These are phyloP conservation scores for Candida vaughaniae DNA, from an alignment of 805 yeast species.

Conservation along the genomic window DNA sequence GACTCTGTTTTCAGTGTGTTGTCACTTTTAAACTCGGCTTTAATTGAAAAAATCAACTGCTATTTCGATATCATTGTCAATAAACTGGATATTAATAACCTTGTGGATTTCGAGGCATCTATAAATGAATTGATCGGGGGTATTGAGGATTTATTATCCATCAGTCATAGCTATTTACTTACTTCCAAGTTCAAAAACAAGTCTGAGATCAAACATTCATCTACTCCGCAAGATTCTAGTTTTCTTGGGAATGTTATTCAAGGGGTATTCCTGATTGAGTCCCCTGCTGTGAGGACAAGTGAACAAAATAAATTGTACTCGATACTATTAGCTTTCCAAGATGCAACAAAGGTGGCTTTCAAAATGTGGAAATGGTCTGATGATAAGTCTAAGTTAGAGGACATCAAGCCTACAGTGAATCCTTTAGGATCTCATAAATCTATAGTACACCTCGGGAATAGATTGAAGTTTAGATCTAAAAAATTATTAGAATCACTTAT, in stretches of 20 bases:
- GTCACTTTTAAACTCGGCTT: constrained; percentile 51
- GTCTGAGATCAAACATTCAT: constrained; percentile 12
- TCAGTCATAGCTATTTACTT: constrained; percentile 54
- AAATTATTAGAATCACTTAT: constrained; percentile 63
- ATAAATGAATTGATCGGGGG: constrained; percentile 51
- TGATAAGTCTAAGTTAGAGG: constrained; percentile 14
- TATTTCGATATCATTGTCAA: constrained; percentile 29
- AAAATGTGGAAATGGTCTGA: constrained; percentile 75
- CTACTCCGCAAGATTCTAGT: constrained; percentile 27
- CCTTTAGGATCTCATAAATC: constrained; percentile 19
- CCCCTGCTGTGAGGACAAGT: constrained; percentile 51
- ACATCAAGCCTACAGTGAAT: constrained; percentile 12
- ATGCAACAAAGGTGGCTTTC: constrained; percentile 53
- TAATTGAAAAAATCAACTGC: constrained; percentile 38
- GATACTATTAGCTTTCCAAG: constrained; percentile 62
- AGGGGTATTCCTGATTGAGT: constrained; percentile 75
- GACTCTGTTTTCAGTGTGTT: constrained; percentile 56
- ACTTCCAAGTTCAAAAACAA: constrained; percentile 28
- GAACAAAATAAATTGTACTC: constrained; percentile 55
- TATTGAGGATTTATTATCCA: constrained; percentile 61
- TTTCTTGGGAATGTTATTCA: constrained; percentile 68
- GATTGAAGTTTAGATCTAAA: constrained; percentile 66
- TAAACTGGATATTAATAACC: constrained; percentile 11
- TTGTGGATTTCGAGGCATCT: constrained; percentile 39
- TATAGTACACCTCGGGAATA: constrained; percentile 47